Evolutionary conservation across 2,329 filamentous ascomycete species (phyloP).

Genomic region (Diaporthe citrichinensis): DNA sequence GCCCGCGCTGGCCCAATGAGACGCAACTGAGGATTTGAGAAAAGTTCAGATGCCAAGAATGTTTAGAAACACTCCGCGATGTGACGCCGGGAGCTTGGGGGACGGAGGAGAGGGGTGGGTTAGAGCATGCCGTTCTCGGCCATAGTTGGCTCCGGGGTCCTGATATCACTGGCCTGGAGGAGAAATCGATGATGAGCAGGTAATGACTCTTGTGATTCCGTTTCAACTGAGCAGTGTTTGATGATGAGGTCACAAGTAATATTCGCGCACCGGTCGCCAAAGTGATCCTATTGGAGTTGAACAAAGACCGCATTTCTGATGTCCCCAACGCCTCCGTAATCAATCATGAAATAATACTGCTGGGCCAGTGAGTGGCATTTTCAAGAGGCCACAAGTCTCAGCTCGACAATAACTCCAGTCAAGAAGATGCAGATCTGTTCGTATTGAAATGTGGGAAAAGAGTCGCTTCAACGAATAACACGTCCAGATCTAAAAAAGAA

Average conservation of each 20-base stretch:
- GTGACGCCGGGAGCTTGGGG: conserved; percentile 14
- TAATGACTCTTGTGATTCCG: background rate
- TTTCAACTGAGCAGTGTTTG: background rate
- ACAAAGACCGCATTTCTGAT: conserved; percentile 28
- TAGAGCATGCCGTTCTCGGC: conserved; percentile 7
- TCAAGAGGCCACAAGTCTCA: conserved; percentile 21
- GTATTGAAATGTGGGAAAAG: conserved; percentile 42
- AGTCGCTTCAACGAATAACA: conserved; percentile 42
- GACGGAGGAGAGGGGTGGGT: background rate
- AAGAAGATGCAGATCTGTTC: conserved; percentile 42
- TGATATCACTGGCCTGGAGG: background rate
- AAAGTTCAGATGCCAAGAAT: conserved; percentile 30
- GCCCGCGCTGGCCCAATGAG: conserved; percentile 19
- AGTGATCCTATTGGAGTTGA: conserved; percentile 18
- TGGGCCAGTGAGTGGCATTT: conserved; percentile 20
- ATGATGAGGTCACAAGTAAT: conserved; percentile 11
- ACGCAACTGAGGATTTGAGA: background rate
- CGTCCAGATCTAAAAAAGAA: conserved; percentile 42
- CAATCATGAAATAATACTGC: conserved; percentile 23
- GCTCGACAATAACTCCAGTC: conserved; percentile 30
- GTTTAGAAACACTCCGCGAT: conserved; percentile 30
- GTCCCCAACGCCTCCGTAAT: conserved; percentile 33
- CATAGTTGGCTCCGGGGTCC: background rate
- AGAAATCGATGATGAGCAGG: background rate
- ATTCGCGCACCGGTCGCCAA: conserved; percentile 29